phyloP scores from a whole-genome alignment of 2,329 filamentous ascomycete genomes.

The Trichoderma sp. region DNA sequence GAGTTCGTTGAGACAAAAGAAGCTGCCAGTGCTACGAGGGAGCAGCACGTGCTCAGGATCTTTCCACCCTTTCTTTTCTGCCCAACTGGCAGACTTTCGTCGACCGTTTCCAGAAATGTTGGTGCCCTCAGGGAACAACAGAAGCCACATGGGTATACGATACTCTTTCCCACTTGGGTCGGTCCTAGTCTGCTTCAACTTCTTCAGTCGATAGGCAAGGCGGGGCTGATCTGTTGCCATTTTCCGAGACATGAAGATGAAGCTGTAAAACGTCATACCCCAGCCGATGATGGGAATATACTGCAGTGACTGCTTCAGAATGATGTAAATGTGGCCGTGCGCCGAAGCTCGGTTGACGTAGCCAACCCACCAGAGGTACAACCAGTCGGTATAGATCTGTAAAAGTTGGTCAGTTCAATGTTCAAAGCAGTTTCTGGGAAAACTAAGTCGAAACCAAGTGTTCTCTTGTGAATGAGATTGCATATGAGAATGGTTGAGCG shows the following conservation, averaged over 20 bases:
- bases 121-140: conserved; percentile 85
- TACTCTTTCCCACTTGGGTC: conserved; percentile 55
- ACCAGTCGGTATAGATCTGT: conserved; percentile 83
- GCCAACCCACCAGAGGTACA: conserved; percentile 92
- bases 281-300: conserved; percentile 76
- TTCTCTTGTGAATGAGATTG: not conserved
- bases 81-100: conserved; percentile 70
- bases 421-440: not conserved
- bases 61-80: conserved; percentile 68
- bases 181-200: conserved; percentile 59
- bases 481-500: not conserved
- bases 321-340: conserved; percentile 87
- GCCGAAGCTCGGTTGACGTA: conserved; percentile 73
- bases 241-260: conserved; percentile 89
- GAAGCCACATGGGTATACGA: conserved; percentile 81
- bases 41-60: conserved; percentile 74
- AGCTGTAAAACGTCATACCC: conserved; percentile 82
- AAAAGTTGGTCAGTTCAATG: not conserved
- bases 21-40: conserved; percentile 76
- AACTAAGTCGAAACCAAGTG: not conserved
- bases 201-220: conserved; percentile 70
- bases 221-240: conserved; percentile 76
- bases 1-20: conserved; percentile 75
- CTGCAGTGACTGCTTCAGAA: conserved; percentile 83
- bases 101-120: conserved; percentile 72